Evolutionary conservation across 2,329 filamentous ascomycete species (phyloP).

Genomic region (Colletotrichum musae): DNA sequence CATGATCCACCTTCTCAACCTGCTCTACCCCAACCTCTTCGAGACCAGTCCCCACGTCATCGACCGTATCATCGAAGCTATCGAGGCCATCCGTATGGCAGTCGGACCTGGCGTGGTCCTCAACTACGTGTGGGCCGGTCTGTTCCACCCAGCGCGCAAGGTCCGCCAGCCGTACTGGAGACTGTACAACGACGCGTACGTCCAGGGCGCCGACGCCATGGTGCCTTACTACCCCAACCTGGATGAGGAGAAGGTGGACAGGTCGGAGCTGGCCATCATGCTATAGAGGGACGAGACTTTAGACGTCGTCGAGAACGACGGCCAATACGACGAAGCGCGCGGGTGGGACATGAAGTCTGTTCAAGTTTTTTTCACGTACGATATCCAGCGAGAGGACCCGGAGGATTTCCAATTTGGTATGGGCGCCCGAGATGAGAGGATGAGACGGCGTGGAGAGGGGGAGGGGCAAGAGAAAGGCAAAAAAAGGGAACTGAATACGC

Average conservation of each 20-base stretch:
- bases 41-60: slow-evolving; percentile 99
- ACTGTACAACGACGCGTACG: slow-evolving; percentile 96
- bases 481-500: slow-evolving; percentile 8
- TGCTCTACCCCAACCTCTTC: slow-evolving; percentile 96
- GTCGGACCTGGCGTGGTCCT: slow-evolving; percentile 93
- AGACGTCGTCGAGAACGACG: not conserved
- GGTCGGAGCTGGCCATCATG: slow-evolving; percentile 87
- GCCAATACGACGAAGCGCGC: slow-evolving; percentile 9
- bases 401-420: slow-evolving; percentile 12
- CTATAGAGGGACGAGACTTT: slow-evolving; percentile 65
- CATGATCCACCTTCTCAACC: slow-evolving; percentile 97
- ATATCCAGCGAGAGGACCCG: slow-evolving; percentile 20
- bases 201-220: slow-evolving; percentile 93
- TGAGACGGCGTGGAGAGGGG: slow-evolving; percentile 9
- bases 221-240: slow-evolving; percentile 95
- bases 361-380: slow-evolving; percentile 23
- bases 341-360: not conserved
- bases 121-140: slow-evolving; percentile 98
- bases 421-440: slow-evolving; percentile 19
- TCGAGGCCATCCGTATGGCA: slow-evolving; percentile 94
- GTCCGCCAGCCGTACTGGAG: slow-evolving; percentile 96
- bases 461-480: slow-evolving; percentile 7
- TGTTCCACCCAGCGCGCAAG: slow-evolving; percentile 97
- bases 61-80: slow-evolving; percentile 96
- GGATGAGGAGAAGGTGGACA: slow-evolving; percentile 83